Conservation (phyloP, 305 asterid species). For the Euphrasia arctica region DNA sequence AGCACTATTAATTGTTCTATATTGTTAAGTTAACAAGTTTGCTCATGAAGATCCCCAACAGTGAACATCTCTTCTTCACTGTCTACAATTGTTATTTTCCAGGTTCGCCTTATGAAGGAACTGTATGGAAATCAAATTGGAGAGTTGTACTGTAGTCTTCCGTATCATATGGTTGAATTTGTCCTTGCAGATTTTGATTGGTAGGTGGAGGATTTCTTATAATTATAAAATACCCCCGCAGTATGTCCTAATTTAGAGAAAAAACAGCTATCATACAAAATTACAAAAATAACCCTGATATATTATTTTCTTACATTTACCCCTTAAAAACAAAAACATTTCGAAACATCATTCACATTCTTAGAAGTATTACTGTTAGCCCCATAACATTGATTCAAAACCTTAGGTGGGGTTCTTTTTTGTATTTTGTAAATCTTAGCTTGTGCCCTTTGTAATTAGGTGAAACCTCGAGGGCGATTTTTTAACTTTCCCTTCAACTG, state of each 20-base stretch:
- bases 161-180: conserved; percentile 82
- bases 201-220: conserved; percentile 38
- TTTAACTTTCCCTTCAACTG: no score
- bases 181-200: conserved; percentile 72
- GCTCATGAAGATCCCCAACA: conserved; percentile 12
- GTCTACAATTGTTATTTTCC: conserved; percentile 33
- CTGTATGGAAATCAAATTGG: conserved; percentile 92
- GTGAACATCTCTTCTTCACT: conserved; percentile 10
- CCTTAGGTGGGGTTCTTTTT: background rate
- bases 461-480: no score
- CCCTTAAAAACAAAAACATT: background rate
- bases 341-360: background rate
- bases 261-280: background rate
- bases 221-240: no score
- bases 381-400: background rate
- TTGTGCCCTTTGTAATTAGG: no score
- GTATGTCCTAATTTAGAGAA: background rate
- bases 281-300: background rate
- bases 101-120: conserved; percentile 95
- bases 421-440: background rate
- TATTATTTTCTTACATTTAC: background rate
- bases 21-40: background rate
- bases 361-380: background rate
- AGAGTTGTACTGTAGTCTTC: conserved; percentile 91
- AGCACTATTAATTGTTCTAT: conserved; percentile 9